A percentile compares a stretch with the other conserved stretches of the same genome.
Conservation (phyloP, 116 monocot species). For the Zostera marina region DNA sequence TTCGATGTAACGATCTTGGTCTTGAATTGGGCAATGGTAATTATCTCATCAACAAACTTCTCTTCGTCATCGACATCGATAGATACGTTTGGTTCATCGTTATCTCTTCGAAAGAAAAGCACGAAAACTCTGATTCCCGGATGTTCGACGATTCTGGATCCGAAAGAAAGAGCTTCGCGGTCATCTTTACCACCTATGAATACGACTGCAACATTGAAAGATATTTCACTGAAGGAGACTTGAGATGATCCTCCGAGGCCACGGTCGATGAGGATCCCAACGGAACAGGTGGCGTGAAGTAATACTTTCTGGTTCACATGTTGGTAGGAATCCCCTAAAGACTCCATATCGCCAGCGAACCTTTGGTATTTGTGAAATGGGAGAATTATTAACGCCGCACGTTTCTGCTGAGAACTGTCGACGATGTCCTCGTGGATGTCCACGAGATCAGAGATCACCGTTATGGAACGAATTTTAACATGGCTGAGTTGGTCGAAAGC, state of each 20-base stretch:
- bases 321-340: slow-evolving; percentile 11
- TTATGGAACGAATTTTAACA: slow-evolving; percentile 34
- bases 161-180: slow-evolving; percentile 26
- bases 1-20: slow-evolving; percentile 6
- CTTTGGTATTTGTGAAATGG: slow-evolving; percentile 33
- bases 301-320: slow-evolving; percentile 19
- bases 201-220: slow-evolving; percentile 23
- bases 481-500: slow-evolving; percentile 33
- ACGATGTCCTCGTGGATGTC: slow-evolving; percentile 37
- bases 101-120: slow-evolving; percentile 9
- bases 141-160: slow-evolving; percentile 19
- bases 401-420: slow-evolving; percentile 23
- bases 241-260: slow-evolving; percentile 48
- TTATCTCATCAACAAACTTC: slow-evolving; percentile 16
- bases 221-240: slow-evolving; percentile 17
- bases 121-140: slow-evolving; percentile 19
- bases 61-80: background rate
- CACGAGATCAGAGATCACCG: slow-evolving; percentile 23
- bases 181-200: slow-evolving; percentile 66
- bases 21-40: slow-evolving; percentile 12
- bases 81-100: background rate
- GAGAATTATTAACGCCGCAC: slow-evolving; percentile 18
- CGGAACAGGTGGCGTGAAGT: slow-evolving; percentile 51
- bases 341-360: slow-evolving; percentile 22
- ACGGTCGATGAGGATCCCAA: slow-evolving; percentile 65